These are phyloP conservation scores for Limtongia smithiae DNA, from an alignment of 805 yeast species.

Conservation along the genomic window DNA sequence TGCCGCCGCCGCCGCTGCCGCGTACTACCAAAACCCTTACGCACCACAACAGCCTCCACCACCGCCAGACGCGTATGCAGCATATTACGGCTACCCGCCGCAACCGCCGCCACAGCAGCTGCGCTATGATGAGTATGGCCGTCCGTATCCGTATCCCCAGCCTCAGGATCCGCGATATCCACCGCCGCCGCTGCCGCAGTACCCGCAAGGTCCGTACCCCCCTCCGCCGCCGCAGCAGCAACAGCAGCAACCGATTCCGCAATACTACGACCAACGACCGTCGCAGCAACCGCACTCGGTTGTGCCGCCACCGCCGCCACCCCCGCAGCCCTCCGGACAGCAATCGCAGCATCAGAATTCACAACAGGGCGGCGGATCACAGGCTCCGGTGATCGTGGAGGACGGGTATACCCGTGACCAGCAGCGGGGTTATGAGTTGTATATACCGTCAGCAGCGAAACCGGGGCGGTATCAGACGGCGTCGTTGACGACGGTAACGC, in stretches of 20 bases:
- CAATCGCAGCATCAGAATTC: background rate
- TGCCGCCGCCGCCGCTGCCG: too few relatives aligned
- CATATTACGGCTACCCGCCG: background rate
- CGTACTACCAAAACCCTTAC: too few relatives aligned
- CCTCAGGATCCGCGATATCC: background rate
- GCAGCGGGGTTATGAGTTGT: conserved; percentile 17
- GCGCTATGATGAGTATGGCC: conserved; percentile 6
- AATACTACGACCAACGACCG: background rate
- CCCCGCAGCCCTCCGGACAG: background rate
- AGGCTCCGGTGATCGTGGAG: background rate
- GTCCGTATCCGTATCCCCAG: background rate
- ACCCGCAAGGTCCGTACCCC: background rate
- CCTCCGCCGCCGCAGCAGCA: background rate
- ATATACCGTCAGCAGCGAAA: conserved; percentile 8
- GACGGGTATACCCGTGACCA: conserved; percentile 13
- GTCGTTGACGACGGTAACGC: background rate
- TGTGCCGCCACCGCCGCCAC: background rate
- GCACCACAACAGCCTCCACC: background rate
- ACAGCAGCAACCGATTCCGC: background rate
- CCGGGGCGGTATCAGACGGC: conserved; percentile 2
- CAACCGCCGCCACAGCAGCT: background rate
- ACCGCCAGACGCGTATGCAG: background rate
- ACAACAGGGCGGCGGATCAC: background rate
- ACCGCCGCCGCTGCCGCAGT: conserved; percentile 6
- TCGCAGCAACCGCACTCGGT: background rate